phyloP scores from a whole-genome alignment of 2,329 filamentous ascomycete genomes.

The Verticillium isaacii region DNA sequence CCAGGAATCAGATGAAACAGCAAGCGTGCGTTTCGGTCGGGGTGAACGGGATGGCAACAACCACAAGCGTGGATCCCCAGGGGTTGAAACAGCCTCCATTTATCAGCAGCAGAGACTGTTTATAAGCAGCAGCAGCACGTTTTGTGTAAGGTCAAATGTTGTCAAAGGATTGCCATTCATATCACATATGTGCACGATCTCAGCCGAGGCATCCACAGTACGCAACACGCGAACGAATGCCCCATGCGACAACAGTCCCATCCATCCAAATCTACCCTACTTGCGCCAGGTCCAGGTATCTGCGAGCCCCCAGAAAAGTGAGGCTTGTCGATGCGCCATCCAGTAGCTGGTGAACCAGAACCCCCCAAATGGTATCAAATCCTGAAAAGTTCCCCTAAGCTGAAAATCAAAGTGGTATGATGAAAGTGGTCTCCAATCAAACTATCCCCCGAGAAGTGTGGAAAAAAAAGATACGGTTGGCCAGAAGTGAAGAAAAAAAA shows the following conservation, averaged over 20 bases:
- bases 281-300: background rate
- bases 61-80: too few species aligned
- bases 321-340: background rate
- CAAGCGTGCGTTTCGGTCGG: background rate
- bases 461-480: constrained; percentile 7
- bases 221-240: background rate
- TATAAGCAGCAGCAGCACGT: background rate
- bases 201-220: background rate
- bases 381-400: background rate
- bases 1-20: background rate
- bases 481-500: constrained; percentile 6
- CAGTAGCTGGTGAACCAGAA: background rate
- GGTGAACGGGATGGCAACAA: too few species aligned
- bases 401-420: background rate
- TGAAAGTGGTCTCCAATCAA: constrained; percentile 16
- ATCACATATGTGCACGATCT: background rate
- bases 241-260: background rate
- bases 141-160: background rate
- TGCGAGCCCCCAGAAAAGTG: background rate
- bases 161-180: background rate
- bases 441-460: constrained; percentile 17
- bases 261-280: background rate
- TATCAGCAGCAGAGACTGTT: too few species aligned
- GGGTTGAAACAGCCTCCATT: too few species aligned
- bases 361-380: background rate